Conservation (phyloP, 768 basidiomycete genomes). For the Collybia sordida region DNA sequence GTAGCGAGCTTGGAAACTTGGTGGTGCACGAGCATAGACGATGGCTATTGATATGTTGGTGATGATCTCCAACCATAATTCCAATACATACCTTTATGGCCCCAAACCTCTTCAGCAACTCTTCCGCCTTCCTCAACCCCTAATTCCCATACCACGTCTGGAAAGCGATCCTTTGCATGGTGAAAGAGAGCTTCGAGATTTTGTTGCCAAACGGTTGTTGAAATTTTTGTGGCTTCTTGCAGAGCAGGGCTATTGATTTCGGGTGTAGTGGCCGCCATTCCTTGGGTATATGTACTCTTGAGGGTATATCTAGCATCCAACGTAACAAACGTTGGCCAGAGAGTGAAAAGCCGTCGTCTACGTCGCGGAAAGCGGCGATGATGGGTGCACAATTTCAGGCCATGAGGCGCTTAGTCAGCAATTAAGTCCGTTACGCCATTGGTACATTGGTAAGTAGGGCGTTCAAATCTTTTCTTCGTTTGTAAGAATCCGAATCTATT, state of each 20-base stretch:
- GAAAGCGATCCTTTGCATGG: slow-evolving; percentile 86
- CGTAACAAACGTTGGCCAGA: not conserved
- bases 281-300: not conserved
- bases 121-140: slow-evolving; percentile 32
- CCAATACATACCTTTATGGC: slow-evolving; percentile 80
- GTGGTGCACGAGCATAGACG: slow-evolving; percentile 92
- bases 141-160: slow-evolving; percentile 95
- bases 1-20: slow-evolving; percentile 86
- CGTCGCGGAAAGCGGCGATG: slow-evolving; percentile 11
- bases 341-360: slow-evolving; percentile 1
- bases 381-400: slow-evolving; percentile 7
- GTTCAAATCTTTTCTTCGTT: not conserved
- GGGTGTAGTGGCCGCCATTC: slow-evolving; percentile 12
- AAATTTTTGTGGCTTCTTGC: slow-evolving; percentile 64
- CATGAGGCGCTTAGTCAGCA: slow-evolving; percentile 22
- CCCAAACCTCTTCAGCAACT: slow-evolving; percentile 71
- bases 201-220: slow-evolving; percentile 75
- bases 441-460: no score
- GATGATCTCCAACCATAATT: not conserved
- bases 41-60: slow-evolving; percentile 54
- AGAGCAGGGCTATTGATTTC: slow-evolving; percentile 38
- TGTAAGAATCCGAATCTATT: no score
- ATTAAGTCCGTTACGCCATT: no score
- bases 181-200: slow-evolving; percentile 78
- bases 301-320: slow-evolving; percentile 17